Conservation (phyloP, 73 alveolate species). For the Paramecium octaurelia region DNA sequence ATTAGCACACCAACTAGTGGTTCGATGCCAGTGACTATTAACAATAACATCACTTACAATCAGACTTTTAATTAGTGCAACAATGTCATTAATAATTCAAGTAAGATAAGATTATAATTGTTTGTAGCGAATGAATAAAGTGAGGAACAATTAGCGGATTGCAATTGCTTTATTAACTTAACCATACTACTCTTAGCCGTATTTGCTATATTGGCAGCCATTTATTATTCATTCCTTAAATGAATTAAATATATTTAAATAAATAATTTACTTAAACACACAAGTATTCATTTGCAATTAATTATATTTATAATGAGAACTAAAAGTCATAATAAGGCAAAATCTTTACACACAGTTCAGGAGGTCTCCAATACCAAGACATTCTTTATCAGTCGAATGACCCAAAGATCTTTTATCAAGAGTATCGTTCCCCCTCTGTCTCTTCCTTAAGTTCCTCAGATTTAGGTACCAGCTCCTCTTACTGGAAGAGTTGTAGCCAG, state of each 20-base stretch:
- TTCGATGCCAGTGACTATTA: background rate
- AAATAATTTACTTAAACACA: background rate
- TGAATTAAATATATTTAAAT: background rate
- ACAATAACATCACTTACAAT: background rate
- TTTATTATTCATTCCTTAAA: slow-evolving; percentile 10
- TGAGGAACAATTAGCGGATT: background rate
- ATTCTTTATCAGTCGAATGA: background rate
- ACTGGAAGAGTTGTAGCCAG: slow-evolving; percentile 3
- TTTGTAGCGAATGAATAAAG: background rate
- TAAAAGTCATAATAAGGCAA: background rate
- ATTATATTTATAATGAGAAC: background rate
- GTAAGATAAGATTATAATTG: background rate
- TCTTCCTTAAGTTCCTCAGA: background rate
- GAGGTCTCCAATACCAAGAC: background rate
- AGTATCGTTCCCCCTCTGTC: background rate
- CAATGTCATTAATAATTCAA: background rate
- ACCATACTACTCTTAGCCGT: background rate
- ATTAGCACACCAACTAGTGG: background rate
- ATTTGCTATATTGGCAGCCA: background rate
- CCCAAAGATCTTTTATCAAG: background rate
- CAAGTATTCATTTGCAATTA: background rate
- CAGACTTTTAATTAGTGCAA: background rate
- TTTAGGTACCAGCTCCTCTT: background rate
- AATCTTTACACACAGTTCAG: background rate
- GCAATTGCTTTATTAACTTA: background rate